Conservation (phyloP, 2,329 filamentous ascomycete genomes). For the Microsporum canis region DNA sequence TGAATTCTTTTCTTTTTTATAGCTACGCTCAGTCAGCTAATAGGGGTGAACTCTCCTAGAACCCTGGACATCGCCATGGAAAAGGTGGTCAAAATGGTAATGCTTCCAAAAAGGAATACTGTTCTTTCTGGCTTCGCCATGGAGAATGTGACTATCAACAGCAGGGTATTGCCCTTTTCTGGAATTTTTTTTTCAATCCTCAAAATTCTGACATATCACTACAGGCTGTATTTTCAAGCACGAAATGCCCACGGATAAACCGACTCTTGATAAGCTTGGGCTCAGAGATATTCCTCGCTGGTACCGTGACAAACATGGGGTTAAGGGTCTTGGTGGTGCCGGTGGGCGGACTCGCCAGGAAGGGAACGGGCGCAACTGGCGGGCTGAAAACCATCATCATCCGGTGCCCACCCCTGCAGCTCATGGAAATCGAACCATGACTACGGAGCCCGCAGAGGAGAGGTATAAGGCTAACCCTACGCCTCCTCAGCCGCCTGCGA, state of each 20-base stretch:
- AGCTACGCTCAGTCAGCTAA: background rate
- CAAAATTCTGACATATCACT: background rate
- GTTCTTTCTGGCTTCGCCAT: constrained; percentile 74
- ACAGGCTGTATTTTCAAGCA: constrained; percentile 75
- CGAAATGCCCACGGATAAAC: constrained; percentile 65
- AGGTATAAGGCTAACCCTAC: background rate
- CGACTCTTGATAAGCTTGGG: constrained; percentile 57
- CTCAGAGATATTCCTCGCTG: constrained; percentile 47
- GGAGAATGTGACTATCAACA: constrained; percentile 77
- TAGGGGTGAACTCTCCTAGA: background rate
- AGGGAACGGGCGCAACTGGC: background rate
- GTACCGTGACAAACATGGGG: constrained; percentile 41
- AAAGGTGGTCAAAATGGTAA: constrained; percentile 5
- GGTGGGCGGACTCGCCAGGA: background rate
- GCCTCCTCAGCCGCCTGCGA: background rate
- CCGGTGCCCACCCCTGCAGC: background rate
- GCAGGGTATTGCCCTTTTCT: constrained; percentile 40
- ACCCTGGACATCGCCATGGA: constrained; percentile 4
- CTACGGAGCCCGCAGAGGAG: background rate
- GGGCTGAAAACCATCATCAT: background rate
- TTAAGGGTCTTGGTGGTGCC: constrained; percentile 6
- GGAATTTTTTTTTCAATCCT: background rate
- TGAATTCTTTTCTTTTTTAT: background rate
- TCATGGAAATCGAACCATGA: background rate
- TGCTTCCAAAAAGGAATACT: constrained; percentile 14